Evolutionary conservation across 768 basidiomycete genomes (phyloP).

Genomic region (Naganishia vaughanmartiniae): DNA sequence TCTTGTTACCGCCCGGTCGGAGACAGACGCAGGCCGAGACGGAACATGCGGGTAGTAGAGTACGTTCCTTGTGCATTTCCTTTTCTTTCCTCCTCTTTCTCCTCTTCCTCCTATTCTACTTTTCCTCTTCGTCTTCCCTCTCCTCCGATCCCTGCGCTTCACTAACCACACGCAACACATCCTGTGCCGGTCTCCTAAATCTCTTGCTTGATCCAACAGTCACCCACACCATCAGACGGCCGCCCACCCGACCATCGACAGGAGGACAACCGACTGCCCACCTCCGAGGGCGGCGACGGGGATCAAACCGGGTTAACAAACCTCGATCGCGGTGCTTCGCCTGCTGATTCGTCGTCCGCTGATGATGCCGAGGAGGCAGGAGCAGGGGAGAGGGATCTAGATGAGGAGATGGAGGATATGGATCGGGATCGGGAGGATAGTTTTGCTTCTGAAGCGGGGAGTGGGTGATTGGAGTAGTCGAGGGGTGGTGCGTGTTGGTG

Average conservation of each 20-base stretch:
- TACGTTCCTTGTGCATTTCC: not conserved
- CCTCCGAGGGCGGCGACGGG: not conserved
- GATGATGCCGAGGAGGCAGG: slow-evolving; percentile 1
- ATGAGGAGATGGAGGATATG: slow-evolving; percentile 31
- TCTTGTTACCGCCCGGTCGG: slow-evolving; percentile 24
- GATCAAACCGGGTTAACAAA: not conserved
- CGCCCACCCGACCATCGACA: slow-evolving; percentile 2
- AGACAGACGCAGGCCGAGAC: slow-evolving; percentile 18
- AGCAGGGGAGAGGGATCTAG: slow-evolving; percentile 17
- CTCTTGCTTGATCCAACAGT: slow-evolving; percentile 7
- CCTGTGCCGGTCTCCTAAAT: no score
- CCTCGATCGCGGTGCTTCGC: not conserved
- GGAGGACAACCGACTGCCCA: slow-evolving; percentile 20
- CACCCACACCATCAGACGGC: slow-evolving; percentile 22
- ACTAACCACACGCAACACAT: no score
- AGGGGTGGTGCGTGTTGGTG: not conserved
- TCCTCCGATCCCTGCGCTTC: no score
- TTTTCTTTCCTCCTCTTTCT: not conserved
- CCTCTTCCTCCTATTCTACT: not conserved
- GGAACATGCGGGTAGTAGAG: slow-evolving; percentile 16
- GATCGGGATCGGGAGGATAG: slow-evolving; percentile 22
- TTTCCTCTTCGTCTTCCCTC: not conserved
- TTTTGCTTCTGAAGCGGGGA: not conserved
- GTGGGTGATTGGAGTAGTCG: not conserved
- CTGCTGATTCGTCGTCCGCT: no score